These are phyloP conservation scores for Hygrophoropsis aurantiaca DNA, from an alignment of 768 basidiomycete species.

Conservation along the genomic window DNA sequence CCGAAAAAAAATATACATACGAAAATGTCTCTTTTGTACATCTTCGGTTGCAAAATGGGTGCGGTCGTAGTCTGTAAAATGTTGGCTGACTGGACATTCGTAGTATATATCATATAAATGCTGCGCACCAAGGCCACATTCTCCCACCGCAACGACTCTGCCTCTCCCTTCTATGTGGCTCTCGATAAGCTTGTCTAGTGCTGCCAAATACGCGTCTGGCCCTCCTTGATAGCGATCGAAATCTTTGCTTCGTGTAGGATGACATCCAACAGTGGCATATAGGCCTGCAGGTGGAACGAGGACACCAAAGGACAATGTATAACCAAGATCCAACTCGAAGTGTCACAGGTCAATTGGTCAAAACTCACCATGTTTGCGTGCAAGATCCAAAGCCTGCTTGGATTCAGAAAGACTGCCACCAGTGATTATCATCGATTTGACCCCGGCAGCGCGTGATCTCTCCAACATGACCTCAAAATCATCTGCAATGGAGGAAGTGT, in stretches of 20 bases:
- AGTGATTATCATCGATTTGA: constrained; percentile 74
- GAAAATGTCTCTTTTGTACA: constrained; percentile 64
- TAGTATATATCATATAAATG: neutral
- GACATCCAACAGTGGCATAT: constrained; percentile 76
- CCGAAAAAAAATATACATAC: constrained; percentile 33
- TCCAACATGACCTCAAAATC: constrained; percentile 60
- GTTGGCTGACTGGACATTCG: neutral
- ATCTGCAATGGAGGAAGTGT: constrained; percentile 36
- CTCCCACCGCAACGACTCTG: constrained; percentile 71
- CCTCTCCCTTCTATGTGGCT: constrained; percentile 51
- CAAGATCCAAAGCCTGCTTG: constrained; percentile 56
- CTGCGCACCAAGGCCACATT: constrained; percentile 70
- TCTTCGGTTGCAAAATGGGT: constrained; percentile 61
- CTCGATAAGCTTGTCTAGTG: constrained; percentile 54
- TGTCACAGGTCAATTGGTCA: neutral
- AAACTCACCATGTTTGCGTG: constrained; percentile 49
- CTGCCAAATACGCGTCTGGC: constrained; percentile 58
- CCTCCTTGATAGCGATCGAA: constrained; percentile 60
- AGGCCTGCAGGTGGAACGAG: constrained; percentile 46
- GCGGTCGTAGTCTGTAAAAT: constrained; percentile 68
- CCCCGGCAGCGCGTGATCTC: constrained; percentile 57
- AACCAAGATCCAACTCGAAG: neutral
- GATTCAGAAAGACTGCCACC: constrained; percentile 72
- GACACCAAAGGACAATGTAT: no score
- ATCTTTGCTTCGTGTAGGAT: constrained; percentile 73